phyloP scores from a whole-genome alignment of 2,329 filamentous ascomycete genomes.

The Colletotrichum horii region DNA sequence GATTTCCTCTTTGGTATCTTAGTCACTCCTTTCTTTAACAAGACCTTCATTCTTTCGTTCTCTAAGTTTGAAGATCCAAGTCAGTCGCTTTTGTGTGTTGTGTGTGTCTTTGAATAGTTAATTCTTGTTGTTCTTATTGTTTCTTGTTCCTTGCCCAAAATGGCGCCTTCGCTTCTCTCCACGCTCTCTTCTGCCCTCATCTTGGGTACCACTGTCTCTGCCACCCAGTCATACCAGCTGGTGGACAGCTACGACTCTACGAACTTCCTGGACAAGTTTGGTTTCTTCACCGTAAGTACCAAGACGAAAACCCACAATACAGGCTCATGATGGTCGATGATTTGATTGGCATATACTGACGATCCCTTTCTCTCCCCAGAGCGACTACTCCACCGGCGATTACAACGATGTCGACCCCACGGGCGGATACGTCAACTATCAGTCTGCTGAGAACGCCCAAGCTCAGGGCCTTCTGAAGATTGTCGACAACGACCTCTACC shows the following conservation, averaged over 20 bases:
- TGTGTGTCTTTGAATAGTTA: background rate
- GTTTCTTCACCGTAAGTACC: constrained; percentile 42
- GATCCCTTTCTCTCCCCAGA: constrained; percentile 3
- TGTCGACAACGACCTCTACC: constrained; percentile 37
- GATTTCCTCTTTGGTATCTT: constrained; percentile 1
- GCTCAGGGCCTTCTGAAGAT: constrained; percentile 37
- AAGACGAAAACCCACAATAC: background rate
- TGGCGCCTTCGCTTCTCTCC: constrained; percentile 22
- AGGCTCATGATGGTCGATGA: background rate
- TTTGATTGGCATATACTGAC: background rate
- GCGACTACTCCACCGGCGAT: constrained; percentile 21
- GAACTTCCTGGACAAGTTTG: constrained; percentile 56
- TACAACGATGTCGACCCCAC: constrained; percentile 59
- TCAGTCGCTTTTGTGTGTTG: background rate
- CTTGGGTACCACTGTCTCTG: background rate
- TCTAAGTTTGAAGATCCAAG: background rate
- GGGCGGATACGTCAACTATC: constrained; percentile 67
- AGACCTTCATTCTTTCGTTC: background rate
- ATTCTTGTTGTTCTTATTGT: background rate
- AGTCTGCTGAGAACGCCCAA: constrained; percentile 36
- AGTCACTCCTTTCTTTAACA: constrained; percentile 12
- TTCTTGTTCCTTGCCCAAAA: background rate
- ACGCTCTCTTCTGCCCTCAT: constrained; percentile 21
- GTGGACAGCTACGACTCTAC: constrained; percentile 22
- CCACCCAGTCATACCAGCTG: constrained; percentile 16